Base-by-base conservation (phyloP, 352 stramenopile species). In the Nothophytophthora sp. region DNA sequence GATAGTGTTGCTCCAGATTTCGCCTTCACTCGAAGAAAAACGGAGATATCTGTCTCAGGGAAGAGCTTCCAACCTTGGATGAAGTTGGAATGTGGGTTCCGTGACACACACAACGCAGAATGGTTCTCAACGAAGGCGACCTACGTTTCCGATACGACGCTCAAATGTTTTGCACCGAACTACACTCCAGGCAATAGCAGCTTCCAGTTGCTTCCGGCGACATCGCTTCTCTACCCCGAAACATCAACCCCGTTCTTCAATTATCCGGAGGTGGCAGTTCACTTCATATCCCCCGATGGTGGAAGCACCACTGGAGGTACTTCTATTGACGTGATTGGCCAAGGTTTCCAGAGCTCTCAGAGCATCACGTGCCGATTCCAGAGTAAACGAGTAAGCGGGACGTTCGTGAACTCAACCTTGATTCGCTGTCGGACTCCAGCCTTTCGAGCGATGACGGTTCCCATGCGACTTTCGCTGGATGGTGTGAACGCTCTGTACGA, bases 41-140 rank as follows among this genome's bases (percentile, higher is more conserved):
- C 56, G 3, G 24, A 51, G 1, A n/a, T 81, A 7, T 53, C 22
- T 4, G 34, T 80, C 16, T 45, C n/a, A 2, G 72, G 72, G 3
- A 50, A 46, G 23, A 62, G 68, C 2, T 82, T 80, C n/a, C 35
- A 77, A 20, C 55, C 41, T 6, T 76, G 62, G 66, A 77, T 82
- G 68, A 43, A 48, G 5, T 44, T 80, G 9, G 37, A 30, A n/a
- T 82, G 72, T 32, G 68, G 49, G 0, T 80, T 73, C 59, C 54
- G 51, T 27, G 39, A 32, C 10, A 9, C n/a, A 4, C 22, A 52
- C 0, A 44, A 50, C 5, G 20, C 29, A 1, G 4, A 34, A 33
- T 76, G 56, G 65, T 15, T 46, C 2, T 50, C 38, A n/a, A 61
- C 58, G 25, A 6, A n/a, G 16, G 58, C 58, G 10, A 22, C 50